Percentiles rank a stretch among this genome's conserved stretches.
Evolutionary conservation across 2,329 filamentous ascomycete species (phyloP).

Genomic region (Aspergillus fischeri): DNA sequence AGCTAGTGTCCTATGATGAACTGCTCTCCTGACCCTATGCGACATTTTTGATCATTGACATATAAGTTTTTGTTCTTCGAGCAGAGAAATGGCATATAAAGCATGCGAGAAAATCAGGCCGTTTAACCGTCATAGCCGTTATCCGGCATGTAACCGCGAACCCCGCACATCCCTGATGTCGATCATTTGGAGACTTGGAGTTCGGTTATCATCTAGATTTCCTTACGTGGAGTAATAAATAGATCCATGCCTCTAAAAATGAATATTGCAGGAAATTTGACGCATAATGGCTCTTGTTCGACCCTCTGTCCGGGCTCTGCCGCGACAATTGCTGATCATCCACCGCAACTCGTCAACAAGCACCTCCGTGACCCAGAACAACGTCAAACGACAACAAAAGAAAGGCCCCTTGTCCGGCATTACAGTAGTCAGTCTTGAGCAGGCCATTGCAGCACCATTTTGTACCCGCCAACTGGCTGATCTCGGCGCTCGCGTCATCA

Average conservation of each 20-base stretch:
- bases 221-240: background rate
- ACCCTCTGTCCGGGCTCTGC: background rate
- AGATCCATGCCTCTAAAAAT: background rate
- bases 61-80: background rate
- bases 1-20: background rate
- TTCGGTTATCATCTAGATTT: background rate
- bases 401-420: constrained; percentile 41
- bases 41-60: constrained; percentile 3
- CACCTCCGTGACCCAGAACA: background rate
- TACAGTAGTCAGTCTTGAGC: constrained; percentile 51
- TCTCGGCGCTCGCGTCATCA: constrained; percentile 53
- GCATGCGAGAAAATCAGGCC: background rate
- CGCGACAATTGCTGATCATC: background rate
- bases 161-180: background rate
- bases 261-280: background rate
- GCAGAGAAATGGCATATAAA: background rate
- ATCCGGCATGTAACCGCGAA: constrained; percentile 2
- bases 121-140: constrained; percentile 3
- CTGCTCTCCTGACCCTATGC: background rate
- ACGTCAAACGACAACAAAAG: background rate
- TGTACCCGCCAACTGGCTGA: constrained; percentile 54
- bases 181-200: background rate
- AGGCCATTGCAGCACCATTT: constrained; percentile 54
- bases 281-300: background rate
- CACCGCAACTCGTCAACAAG: constrained; percentile 4